phyloP scores from a whole-genome alignment of 805 yeast genomes.

The Starmerella floris region DNA sequence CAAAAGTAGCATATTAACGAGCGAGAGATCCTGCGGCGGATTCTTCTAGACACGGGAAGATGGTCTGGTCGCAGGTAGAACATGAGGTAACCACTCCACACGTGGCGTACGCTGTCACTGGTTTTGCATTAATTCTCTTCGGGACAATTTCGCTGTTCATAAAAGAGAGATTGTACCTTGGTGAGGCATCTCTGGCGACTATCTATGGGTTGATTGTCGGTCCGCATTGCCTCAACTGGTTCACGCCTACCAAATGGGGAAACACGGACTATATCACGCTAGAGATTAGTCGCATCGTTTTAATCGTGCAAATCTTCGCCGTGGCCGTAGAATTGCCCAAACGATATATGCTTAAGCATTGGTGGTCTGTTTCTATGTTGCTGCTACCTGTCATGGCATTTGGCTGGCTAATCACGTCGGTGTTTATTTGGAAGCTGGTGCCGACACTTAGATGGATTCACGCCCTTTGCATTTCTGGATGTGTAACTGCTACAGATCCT shows the following conservation, averaged over 20 bases:
- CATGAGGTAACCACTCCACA: slow-evolving; percentile 50
- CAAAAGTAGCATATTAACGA: too few relatives aligned
- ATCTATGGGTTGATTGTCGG: slow-evolving; percentile 78
- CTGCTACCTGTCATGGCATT: slow-evolving; percentile 77
- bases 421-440: slow-evolving; percentile 64
- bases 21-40: too few relatives aligned
- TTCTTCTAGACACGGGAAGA: background rate
- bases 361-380: slow-evolving; percentile 61
- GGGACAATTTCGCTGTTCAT: slow-evolving; percentile 69
- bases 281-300: slow-evolving; percentile 68
- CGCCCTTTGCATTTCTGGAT: slow-evolving; percentile 64
- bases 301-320: slow-evolving; percentile 82
- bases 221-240: slow-evolving; percentile 75
- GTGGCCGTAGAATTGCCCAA: slow-evolving; percentile 89
- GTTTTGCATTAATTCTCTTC: slow-evolving; percentile 67
- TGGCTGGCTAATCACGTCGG: slow-evolving; percentile 77
- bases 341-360: slow-evolving; percentile 73
- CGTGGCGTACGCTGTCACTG: slow-evolving; percentile 75
- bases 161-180: slow-evolving; percentile 71
- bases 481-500: slow-evolving; percentile 92
- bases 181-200: slow-evolving; percentile 84
- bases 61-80: slow-evolving; percentile 22
- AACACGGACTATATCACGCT: slow-evolving; percentile 68
- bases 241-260: slow-evolving; percentile 74
- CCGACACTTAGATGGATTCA: slow-evolving; percentile 61